Conservation (phyloP, 2,329 filamentous ascomycete species). For the Exophiala xenobiotica region DNA sequence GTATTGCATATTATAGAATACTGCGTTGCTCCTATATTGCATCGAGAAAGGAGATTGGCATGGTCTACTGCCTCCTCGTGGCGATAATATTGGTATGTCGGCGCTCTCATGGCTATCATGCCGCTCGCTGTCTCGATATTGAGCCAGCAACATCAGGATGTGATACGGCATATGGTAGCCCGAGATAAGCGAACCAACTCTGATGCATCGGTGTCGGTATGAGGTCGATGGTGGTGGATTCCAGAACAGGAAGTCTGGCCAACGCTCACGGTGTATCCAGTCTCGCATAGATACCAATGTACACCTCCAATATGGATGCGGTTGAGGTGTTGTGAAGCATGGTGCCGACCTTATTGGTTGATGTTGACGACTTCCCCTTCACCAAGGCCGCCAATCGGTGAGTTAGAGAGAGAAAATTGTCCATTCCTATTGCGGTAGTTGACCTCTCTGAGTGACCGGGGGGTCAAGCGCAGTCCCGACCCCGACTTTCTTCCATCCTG, state of each 20-base stretch:
- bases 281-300: neutral
- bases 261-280: neutral
- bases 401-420: neutral
- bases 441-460: neutral
- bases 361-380: neutral
- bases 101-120: neutral
- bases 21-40: too few species aligned
- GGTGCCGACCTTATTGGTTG: neutral
- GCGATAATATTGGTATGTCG: neutral
- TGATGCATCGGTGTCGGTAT: neutral
- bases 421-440: slow-evolving; percentile 3
- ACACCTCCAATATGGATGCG: neutral
- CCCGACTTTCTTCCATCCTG: neutral
- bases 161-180: slow-evolving; percentile 16
- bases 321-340: neutral
- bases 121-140: slow-evolving; percentile 1
- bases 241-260: slow-evolving; percentile 2
- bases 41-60: too few species aligned
- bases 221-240: neutral
- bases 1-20: too few species aligned
- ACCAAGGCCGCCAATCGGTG: slow-evolving; percentile 1
- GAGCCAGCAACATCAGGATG: neutral
- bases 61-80: neutral
- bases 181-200: neutral
- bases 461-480: neutral